Conservation (phyloP, 1,284 basidiomycete genomes). For the Phenoliferia sp. region DNA sequence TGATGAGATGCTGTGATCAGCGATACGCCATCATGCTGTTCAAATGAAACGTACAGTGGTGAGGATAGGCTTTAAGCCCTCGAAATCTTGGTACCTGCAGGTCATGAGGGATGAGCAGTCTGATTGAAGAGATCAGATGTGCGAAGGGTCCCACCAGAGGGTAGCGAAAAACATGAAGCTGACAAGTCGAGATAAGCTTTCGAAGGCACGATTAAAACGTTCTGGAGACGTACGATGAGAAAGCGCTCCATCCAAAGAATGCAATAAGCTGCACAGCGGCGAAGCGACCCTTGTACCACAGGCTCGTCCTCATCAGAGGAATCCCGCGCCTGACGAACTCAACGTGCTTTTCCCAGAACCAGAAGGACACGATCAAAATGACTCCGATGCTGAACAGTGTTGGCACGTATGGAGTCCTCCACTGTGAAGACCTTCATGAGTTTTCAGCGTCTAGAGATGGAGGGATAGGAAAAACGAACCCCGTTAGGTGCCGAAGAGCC, state of each 20-base stretch:
- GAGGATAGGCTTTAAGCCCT: slow-evolving; percentile 52
- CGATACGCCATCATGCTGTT: no score
- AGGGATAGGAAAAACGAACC: not conserved
- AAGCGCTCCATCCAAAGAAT: slow-evolving; percentile 64
- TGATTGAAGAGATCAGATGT: not conserved
- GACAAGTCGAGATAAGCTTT: not conserved
- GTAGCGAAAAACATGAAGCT: not conserved
- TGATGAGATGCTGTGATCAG: no score
- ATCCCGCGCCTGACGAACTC: slow-evolving; percentile 45
- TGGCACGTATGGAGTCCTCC: slow-evolving; percentile 43
- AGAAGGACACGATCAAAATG: slow-evolving; percentile 56
- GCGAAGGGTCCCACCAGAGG: not conserved
- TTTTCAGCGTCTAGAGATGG: not conserved
- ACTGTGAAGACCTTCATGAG: slow-evolving; percentile 2
- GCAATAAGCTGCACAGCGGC: slow-evolving; percentile 62
- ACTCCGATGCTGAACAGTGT: slow-evolving; percentile 60
- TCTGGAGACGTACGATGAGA: slow-evolving; percentile 41
- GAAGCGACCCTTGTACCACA: slow-evolving; percentile 66
- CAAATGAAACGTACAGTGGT: slow-evolving; percentile 70
- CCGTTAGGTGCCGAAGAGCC: slow-evolving; percentile 55
- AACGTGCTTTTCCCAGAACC: slow-evolving; percentile 65
- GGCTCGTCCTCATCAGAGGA: slow-evolving; percentile 63
- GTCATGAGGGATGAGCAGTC: not conserved
- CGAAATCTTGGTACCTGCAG: slow-evolving; percentile 16
- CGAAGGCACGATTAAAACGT: not conserved